Conservation (phyloP, 768 basidiomycete genomes). For the Russula vinacea region DNA sequence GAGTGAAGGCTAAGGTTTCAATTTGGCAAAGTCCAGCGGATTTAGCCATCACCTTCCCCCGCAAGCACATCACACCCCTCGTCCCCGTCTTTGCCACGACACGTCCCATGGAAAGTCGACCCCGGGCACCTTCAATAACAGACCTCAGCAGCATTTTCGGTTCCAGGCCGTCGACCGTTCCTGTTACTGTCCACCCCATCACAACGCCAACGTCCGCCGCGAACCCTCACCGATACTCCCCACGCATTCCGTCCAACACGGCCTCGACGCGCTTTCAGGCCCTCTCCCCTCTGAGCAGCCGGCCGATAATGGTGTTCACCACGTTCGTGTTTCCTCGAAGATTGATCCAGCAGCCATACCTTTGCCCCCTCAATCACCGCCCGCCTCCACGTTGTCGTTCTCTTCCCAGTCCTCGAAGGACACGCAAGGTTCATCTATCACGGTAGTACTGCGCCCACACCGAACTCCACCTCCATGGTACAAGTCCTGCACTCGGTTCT, state of each 20-base stretch:
- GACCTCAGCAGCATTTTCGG: conserved; percentile 34
- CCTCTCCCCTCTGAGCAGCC: conserved; percentile 29
- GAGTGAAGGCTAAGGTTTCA: conserved; percentile 64
- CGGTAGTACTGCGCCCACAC: conserved; percentile 40
- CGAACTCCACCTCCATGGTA: conserved; percentile 44
- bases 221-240: conserved; percentile 50
- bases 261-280: conserved; percentile 27
- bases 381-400: conserved; percentile 65
- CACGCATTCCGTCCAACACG: conserved; percentile 16
- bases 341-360: conserved; percentile 58
- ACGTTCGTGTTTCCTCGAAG: conserved; percentile 36
- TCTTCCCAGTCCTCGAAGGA: conserved; percentile 61
- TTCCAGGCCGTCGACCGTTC: conserved; percentile 23
- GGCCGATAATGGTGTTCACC: conserved; percentile 37
- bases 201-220: conserved; percentile 54
- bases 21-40: conserved; percentile 41
- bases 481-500: background rate
- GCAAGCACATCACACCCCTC: conserved; percentile 13
- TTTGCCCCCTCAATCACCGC: conserved; percentile 68
- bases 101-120: conserved; percentile 24
- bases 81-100: conserved; percentile 26
- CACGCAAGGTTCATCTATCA: conserved; percentile 40
- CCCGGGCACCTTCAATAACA: conserved; percentile 37
- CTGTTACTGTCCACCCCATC: conserved; percentile 45
- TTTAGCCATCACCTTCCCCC: conserved; percentile 19